Base-by-base conservation (phyloP, 164 flowering plant species). In the Buxus sempervirens region DNA sequence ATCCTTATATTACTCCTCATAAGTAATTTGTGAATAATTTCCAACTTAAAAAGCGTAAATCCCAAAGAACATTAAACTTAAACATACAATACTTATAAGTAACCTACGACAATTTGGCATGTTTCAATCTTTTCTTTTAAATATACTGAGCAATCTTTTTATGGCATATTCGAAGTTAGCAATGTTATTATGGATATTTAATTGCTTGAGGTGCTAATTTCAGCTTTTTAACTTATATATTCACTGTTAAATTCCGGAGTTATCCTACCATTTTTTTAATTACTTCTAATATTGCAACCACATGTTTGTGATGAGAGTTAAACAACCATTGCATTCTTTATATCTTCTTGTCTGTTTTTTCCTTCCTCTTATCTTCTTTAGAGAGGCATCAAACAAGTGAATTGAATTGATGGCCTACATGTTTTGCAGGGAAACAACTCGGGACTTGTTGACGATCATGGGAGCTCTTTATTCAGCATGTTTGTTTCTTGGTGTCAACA, bases 381-480 rank as follows among this genome's bases (percentile, higher is more conserved):
- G 51, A 45, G 18, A 4, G 51, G 51, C 51, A 53, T 12, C 10
- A n/a, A 20, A 51, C 13, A 60, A 54, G 38, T 58, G 6, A 16
- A 25, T 13, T 58, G 36, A 15, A n/a, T n/a, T n/a, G 22, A 28
- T 54, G 53, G 28, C 58, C 45, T 21, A 41, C 58, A 42, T 67
- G 24, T 73, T 71, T 27, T 75, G 16, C 68, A 90, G 98, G 85
- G 76, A 70, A 9, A 71, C 94, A 42, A 71, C 83, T 53, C 78
- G 77, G 70, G 78, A 81, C 56, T 71, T 91, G 63, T 36, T 81
- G 20, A 67, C 74, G 38, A 79, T 87, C 18, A 81, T 94, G 88
- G 98, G 96, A 68, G 95, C 98, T 66, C 82, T 94, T 23, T 90
- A 87, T 75, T 42, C 96, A 10, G 51, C 97, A 5, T 81, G 86